Percentiles rank a stretch among this genome's conserved stretches.
phyloP scores from a whole-genome alignment of 164 flowering plant genomes.

The Umbellularia californica region DNA sequence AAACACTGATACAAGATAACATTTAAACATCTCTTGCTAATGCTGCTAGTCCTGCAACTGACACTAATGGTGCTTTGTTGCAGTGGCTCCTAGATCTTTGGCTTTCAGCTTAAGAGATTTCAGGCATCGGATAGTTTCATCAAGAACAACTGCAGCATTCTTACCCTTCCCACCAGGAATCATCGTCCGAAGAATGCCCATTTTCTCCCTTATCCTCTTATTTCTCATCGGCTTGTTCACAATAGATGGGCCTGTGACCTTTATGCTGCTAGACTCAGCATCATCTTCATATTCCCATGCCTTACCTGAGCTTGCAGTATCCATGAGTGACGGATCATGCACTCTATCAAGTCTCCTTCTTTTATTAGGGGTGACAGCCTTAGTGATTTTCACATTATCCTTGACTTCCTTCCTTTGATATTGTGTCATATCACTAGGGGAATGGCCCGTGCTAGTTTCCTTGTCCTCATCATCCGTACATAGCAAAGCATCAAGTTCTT shows the following conservation, averaged over 20 bases:
- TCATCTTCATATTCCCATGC: constrained; percentile 34
- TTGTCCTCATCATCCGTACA: constrained; percentile 78
- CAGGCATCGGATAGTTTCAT: constrained; percentile 69
- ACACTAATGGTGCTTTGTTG: not conserved
- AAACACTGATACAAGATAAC: not conserved
- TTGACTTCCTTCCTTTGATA: constrained; percentile 9
- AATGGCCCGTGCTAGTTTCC: constrained; percentile 84
- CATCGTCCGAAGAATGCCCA: constrained; percentile 53
- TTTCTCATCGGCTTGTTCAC: constrained; percentile 37
- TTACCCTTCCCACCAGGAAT: constrained; percentile 67
- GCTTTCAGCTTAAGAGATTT: constrained; percentile 59
- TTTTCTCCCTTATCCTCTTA: constrained; percentile 56
- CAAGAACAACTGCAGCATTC: constrained; percentile 58
- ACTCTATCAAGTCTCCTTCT: constrained; percentile 36
- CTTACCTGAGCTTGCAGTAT: constrained; percentile 41
- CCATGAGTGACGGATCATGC: constrained; percentile 23
- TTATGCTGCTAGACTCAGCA: constrained; percentile 46
- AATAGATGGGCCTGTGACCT: constrained; percentile 13
- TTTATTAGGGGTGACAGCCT: constrained; percentile 36
- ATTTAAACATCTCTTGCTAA: not conserved
- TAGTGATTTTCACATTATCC: constrained; percentile 16
- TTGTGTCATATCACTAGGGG: constrained; percentile 55
- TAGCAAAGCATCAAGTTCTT: constrained; percentile 83
- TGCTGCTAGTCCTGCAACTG: not conserved
- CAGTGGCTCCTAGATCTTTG: constrained; percentile 7